Conservation (phyloP, 257 asterid species). For the Penstemon davidsonii region DNA sequence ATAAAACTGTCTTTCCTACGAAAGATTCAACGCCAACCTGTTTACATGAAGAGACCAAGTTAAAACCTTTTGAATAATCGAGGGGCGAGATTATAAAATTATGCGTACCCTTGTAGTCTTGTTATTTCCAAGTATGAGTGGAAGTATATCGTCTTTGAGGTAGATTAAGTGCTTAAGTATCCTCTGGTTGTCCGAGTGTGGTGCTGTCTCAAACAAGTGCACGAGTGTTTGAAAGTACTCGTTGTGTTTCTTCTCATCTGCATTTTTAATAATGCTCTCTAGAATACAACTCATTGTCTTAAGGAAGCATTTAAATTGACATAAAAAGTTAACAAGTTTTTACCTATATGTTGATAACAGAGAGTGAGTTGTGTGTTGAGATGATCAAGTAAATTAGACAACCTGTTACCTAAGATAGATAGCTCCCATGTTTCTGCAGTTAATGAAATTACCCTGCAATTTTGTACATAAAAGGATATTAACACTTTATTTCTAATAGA, state of each 20-base stretch:
- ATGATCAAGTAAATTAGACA: conserved; percentile 50
- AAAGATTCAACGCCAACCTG: conserved; percentile 59
- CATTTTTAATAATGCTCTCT: conserved; percentile 8
- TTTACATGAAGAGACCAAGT: conserved; percentile 1
- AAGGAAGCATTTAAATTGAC: neutral
- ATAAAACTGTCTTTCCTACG: conserved; percentile 61
- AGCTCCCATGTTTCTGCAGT: conserved; percentile 76
- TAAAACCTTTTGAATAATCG: neutral
- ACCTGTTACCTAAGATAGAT: conserved; percentile 56
- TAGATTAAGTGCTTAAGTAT: conserved; percentile 53
- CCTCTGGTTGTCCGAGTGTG: conserved; percentile 71
- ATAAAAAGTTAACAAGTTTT: neutral
- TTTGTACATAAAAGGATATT: conserved; percentile 1
- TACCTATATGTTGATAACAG: conserved; percentile 62
- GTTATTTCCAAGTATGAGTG: conserved; percentile 56
- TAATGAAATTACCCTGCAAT: conserved; percentile 46
- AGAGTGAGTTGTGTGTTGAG: conserved; percentile 52
- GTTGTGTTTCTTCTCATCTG: conserved; percentile 59
- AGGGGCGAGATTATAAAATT: neutral
- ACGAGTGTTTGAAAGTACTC: conserved; percentile 58
- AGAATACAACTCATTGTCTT: neutral
- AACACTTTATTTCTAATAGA: neutral
- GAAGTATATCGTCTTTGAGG: conserved; percentile 51
- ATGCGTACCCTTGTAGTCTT: conserved; percentile 43
- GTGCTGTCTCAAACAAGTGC: conserved; percentile 50